Conservation (phyloP, 116 monocot genomes). For the Zostera marina region DNA sequence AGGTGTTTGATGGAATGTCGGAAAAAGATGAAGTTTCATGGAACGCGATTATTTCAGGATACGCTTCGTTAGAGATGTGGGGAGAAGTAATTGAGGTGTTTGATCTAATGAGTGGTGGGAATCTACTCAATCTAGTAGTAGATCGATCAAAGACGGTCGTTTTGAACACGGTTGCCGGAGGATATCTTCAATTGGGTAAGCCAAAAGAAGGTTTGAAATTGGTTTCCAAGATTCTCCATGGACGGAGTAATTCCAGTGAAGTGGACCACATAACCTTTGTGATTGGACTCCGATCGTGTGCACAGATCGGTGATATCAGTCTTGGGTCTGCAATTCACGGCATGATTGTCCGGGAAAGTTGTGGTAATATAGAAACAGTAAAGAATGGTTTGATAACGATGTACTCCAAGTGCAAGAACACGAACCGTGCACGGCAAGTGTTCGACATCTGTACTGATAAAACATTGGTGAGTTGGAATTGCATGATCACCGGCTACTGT, state of each 20-base stretch:
- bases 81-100: slow-evolving; percentile 31
- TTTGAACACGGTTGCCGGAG: slow-evolving; percentile 38
- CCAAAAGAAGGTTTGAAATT: slow-evolving; percentile 19
- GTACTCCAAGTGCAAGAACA: slow-evolving; percentile 47
- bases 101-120: slow-evolving; percentile 19
- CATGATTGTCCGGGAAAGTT: slow-evolving; percentile 14
- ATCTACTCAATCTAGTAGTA: neutral
- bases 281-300: slow-evolving; percentile 46
- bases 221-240: slow-evolving; percentile 21
- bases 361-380: slow-evolving; percentile 24
- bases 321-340: slow-evolving; percentile 61
- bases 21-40: slow-evolving; percentile 46
- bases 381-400: slow-evolving; percentile 65
- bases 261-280: slow-evolving; percentile 49
- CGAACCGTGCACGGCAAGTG: slow-evolving; percentile 17
- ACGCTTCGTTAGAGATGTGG: slow-evolving; percentile 34
- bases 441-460: slow-evolving; percentile 13
- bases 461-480: slow-evolving; percentile 64
- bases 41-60: slow-evolving; percentile 54
- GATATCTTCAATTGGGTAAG: slow-evolving; percentile 27
- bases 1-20: slow-evolving; percentile 44
- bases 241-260: neutral
- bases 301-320: slow-evolving; percentile 13
- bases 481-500: slow-evolving; percentile 49
- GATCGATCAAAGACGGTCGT: slow-evolving; percentile 23